A percentile compares a stretch with the other conserved stretches of the same genome.
Conservation (phyloP, 129 eudicot species). For the Saussurea involucrata region DNA sequence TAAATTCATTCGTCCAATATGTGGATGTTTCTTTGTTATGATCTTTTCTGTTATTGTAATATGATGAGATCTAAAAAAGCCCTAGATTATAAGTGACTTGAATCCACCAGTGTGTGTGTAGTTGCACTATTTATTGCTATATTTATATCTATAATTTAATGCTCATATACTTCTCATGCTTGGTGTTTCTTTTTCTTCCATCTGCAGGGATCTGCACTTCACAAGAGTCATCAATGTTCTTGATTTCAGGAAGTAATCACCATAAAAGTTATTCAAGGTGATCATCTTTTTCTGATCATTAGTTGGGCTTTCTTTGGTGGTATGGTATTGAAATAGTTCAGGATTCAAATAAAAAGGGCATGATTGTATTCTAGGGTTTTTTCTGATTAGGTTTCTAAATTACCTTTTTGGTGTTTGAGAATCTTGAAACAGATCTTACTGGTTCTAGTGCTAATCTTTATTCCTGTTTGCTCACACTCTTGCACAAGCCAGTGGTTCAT, state of each 20-base stretch:
- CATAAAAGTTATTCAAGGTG: slow-evolving; percentile 7
- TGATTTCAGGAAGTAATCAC: background rate
- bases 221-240: slow-evolving; percentile 19
- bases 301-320: background rate
- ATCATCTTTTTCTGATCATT: background rate
- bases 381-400: background rate
- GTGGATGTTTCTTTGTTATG: background rate
- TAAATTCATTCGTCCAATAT: background rate
- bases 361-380: slow-evolving; percentile 6
- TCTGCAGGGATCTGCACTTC: slow-evolving; percentile 12
- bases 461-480: too few relatives aligned
- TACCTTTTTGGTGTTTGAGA: background rate
- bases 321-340: slow-evolving; percentile 6
- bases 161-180: slow-evolving; percentile 16
- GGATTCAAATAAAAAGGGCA: background rate
- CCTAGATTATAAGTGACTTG: slow-evolving; percentile 4
- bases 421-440: background rate
- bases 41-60: background rate
- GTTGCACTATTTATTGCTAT: slow-evolving; percentile 20
- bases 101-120: slow-evolving; percentile 6
- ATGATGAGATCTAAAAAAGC: slow-evolving; percentile 1
- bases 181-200: slow-evolving; percentile 3
- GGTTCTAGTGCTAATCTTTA: background rate
- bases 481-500: too few relatives aligned
- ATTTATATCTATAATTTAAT: background rate